A percentile compares a stretch with the other conserved stretches of the same genome.
Conservation (phyloP, 148 eudicot species). For the Rhododendron molle region DNA sequence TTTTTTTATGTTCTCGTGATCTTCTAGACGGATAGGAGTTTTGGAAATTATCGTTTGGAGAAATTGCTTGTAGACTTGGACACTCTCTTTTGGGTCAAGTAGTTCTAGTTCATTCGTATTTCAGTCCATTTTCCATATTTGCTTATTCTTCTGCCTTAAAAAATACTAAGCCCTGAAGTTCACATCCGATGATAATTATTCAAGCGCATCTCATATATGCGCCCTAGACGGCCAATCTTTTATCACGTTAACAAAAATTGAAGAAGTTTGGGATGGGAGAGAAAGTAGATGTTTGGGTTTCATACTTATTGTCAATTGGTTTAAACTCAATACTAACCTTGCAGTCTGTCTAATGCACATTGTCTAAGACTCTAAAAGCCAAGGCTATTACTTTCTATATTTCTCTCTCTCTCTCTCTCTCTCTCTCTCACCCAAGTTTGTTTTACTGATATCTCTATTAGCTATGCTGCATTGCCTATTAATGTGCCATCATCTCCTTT, state of each 20-base stretch:
- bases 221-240: neutral
- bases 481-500: neutral
- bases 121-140: neutral
- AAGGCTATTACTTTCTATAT: neutral
- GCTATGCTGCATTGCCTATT: neutral
- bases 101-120: neutral
- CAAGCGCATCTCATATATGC: neutral
- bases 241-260: neutral
- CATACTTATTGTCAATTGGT: neutral
- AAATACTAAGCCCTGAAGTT: neutral
- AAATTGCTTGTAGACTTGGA: neutral
- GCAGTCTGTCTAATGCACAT: neutral
- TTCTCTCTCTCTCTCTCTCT: neutral
- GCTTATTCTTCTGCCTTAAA: neutral
- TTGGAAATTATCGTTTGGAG: neutral
- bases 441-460: neutral
- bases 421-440: neutral
- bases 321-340: neutral
- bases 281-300: neutral
- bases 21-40: neutral
- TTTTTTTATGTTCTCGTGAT: neutral
- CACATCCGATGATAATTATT: neutral
- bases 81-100: neutral
- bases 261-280: slow-evolving; percentile 3
- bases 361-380: neutral